Base-by-base conservation (phyloP, 2,329 filamentous ascomycete species). In the Alternaria sp. region DNA sequence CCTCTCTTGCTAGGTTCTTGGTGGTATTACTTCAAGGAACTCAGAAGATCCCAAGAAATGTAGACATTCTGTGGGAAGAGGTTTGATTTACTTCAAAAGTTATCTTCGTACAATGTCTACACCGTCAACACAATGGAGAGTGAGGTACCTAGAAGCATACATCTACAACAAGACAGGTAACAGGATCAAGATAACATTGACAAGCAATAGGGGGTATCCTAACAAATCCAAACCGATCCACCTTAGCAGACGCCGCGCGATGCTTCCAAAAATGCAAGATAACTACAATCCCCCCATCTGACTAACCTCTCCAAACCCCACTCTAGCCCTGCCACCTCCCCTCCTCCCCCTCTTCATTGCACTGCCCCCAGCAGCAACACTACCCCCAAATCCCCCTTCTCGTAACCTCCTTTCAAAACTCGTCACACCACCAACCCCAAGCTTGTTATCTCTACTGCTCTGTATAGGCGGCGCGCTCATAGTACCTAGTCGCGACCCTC, bases 341-440 rank as follows among this genome's bases (percentile, higher is more conserved):
- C 6, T n/a, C 18, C 41, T 39, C 4, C 48, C 5, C 34, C 12
- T 44, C 42, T 1, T 38, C 44, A 54, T 42, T 16, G 39, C 54
- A 46, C 34, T 53, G 1, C 34, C 47, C 49, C 32, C 32, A 42
- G n/a, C 56, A 52, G 57, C 63, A 48, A 66, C 58, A 49, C 59
- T 57, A 7, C 54, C 61, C 5, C 61, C 66, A 62, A 76, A 73
- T 7, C 76, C 76, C 11, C 74, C 68, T 11, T 74, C 68, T 51
- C 67, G 67, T 55, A 79, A 51, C 43, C 71, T 73, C 32, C 67
- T 54, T 58, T 75, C 68, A 58, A 79, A 79, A 51, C 74, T 75
- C 38, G 65, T 78, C 11, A 79, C 67, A 3, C 65, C 65, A 11
- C 59, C 24, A 51, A 56, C 54, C 8, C 46, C 41, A 12, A 57